Evolutionary conservation across 2,329 filamentous ascomycete species (phyloP), one percentile per base, ranked within the genome.

Genomic region (Colletotrichum shisoi): DNA sequence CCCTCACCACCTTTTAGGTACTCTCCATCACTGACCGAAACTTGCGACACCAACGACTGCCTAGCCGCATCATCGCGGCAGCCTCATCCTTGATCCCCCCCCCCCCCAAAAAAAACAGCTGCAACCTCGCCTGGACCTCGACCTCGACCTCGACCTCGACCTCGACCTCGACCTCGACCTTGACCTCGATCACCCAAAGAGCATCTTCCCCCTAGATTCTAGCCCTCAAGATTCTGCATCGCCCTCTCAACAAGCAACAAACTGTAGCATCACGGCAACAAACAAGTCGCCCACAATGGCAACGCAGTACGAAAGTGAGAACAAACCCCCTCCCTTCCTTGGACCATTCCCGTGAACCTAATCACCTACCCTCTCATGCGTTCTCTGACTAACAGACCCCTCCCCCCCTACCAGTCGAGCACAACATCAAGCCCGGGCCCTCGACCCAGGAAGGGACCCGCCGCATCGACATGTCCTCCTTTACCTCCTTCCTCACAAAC

Each of bases 391-490:
- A 46, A 62, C 31, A 49, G 48, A 44, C 13, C 19, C 60, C 31
- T 9, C 34, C 49, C 62, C 40, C 44, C 31, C 19, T 12, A 46
- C 6, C 70, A 90, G 87, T 90, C 75, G 87, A 90, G 75, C 87
- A 90, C 79, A 86, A 85, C 75, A 86, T 89, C 77, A 81, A 84
- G 71, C 75, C 82, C 64, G 52, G 78, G 37, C 70, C 81, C 54
- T 69, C 76, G 6, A 74, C 77, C 27, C 75, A 78, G 57, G 77
- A 79, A 65, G 78, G 79, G 56, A 80, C 81, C 11, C 86, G 87
- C 46, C 84, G 85, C 73, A 78, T 86, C 69, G 86, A 89, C 79
- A 90, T 90, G 87, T 83, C 86, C 59, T 85, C 83, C 69, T 89
- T 89, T 79, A 83, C 79, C 72, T 82, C 84, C 62, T 83, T 86